Percentiles rank a stretch among this genome's conserved stretches.
Evolutionary conservation across 2,329 filamentous ascomycete genomes (phyloP).

Genomic region (Neoascochyta sp.): DNA sequence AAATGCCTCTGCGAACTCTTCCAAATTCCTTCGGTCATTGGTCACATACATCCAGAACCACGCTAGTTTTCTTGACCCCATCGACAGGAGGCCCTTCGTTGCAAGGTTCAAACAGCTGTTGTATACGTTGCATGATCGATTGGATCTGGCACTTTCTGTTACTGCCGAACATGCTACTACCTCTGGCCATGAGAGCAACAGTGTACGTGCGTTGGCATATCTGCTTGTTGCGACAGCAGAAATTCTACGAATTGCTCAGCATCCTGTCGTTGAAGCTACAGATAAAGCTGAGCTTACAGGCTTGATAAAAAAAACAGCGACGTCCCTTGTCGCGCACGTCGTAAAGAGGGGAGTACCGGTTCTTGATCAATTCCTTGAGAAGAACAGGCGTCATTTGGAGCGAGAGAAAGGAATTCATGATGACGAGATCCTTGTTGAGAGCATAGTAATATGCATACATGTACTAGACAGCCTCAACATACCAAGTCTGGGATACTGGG

Average conservation of each 20-base stretch:
- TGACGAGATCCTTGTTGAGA: slow-evolving; percentile 43
- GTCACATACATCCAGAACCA: slow-evolving; percentile 49
- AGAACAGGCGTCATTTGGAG: slow-evolving; percentile 39
- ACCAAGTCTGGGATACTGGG: slow-evolving; percentile 42
- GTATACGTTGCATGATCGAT: slow-evolving; percentile 30
- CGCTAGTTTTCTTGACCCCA: slow-evolving; percentile 52
- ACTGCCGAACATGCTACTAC: background rate
- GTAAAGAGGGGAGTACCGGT: slow-evolving; percentile 32
- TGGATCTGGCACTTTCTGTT: slow-evolving; percentile 14
- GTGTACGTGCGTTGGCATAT: slow-evolving; percentile 23
- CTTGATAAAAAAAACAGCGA: slow-evolving; percentile 36
- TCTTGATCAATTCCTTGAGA: slow-evolving; percentile 45
- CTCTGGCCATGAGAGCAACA: background rate
- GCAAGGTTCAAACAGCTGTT: slow-evolving; percentile 42
- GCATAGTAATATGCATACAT: slow-evolving; percentile 47
- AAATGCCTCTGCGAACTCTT: slow-evolving; percentile 7
- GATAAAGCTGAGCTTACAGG: slow-evolving; percentile 17
- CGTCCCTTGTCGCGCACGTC: slow-evolving; percentile 37
- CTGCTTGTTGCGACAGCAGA: slow-evolving; percentile 31
- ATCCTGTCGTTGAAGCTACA: slow-evolving; percentile 16
- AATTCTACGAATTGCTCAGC: slow-evolving; percentile 27
- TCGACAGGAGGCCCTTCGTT: slow-evolving; percentile 51
- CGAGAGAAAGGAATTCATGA: slow-evolving; percentile 50
- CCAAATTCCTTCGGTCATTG: slow-evolving; percentile 43
- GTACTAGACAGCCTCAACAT: slow-evolving; percentile 34